Evolutionary conservation across 805 yeast species (phyloP).

Genomic region (Candida hungchunana): DNA sequence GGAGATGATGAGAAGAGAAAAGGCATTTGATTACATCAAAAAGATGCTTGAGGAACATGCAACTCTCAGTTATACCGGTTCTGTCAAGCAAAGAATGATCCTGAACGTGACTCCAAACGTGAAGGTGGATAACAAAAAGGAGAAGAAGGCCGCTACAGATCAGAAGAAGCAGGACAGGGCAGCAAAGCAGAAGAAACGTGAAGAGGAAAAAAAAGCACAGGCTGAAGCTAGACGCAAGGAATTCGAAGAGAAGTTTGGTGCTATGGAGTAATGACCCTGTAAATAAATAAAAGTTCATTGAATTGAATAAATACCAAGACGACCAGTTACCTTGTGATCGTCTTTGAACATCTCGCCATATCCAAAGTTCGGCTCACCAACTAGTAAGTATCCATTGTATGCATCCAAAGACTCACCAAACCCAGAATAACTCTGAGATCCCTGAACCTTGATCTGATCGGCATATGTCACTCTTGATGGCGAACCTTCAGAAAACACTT

Average conservation of each 20-base stretch:
- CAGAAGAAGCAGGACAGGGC: slow-evolving; percentile 22
- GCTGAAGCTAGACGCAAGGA: slow-evolving; percentile 16
- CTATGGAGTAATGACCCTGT: slow-evolving; percentile 5
- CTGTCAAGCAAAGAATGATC: slow-evolving; percentile 22
- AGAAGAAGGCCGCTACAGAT: slow-evolving; percentile 13
- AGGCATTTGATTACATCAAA: slow-evolving; percentile 28
- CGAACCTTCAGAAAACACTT: slow-evolving; percentile 5
- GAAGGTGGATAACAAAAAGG: slow-evolving; percentile 20
- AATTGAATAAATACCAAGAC: slow-evolving; percentile 23
- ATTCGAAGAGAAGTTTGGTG: slow-evolving; percentile 14
- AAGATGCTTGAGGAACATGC: slow-evolving; percentile 26
- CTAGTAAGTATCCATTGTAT: slow-evolving; percentile 27
- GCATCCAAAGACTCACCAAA: slow-evolving; percentile 39
- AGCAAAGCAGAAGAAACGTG: slow-evolving; percentile 21
- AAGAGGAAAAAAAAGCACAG: slow-evolving; percentile 22
- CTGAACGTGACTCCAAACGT: slow-evolving; percentile 26
- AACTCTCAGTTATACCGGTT: slow-evolving; percentile 28
- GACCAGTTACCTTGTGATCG: slow-evolving; percentile 29
- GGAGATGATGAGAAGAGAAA: slow-evolving; percentile 33
- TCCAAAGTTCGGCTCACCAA: slow-evolving; percentile 37
- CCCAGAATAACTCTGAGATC: slow-evolving; percentile 31
- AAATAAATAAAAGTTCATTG: slow-evolving; percentile 1
- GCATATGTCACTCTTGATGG: background rate
- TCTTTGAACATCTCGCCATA: slow-evolving; percentile 28
- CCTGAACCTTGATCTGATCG: slow-evolving; percentile 21